These are phyloP conservation scores for Stenogyne calaminthoides DNA, from an alignment of 305 asterid genomes.

Conservation along the genomic window DNA sequence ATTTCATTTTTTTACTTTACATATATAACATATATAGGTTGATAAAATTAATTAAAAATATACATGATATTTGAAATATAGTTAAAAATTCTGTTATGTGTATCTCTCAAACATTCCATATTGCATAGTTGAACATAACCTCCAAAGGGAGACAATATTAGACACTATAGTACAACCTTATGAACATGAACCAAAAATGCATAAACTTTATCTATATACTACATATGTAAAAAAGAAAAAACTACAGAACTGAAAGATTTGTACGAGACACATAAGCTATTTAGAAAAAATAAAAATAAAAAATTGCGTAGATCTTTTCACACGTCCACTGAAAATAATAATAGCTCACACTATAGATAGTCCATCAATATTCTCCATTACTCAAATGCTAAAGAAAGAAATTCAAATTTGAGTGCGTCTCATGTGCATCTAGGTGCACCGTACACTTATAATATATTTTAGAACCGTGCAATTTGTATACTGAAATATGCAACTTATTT, in stretches of 20 bases:
- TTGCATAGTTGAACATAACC: neutral
- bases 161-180: neutral
- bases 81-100: neutral
- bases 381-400: neutral
- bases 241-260: neutral
- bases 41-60: too few relatives aligned
- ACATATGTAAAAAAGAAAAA: too few relatives aligned
- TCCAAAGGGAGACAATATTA: too few relatives aligned
- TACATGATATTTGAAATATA: too few relatives aligned
- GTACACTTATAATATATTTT: too few relatives aligned
- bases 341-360: neutral
- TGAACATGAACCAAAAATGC: neutral
- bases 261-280: neutral
- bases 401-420: too few relatives aligned
- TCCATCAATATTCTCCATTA: neutral
- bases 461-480: too few relatives aligned
- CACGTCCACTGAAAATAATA: neutral
- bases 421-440: too few relatives aligned
- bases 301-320: conserved; percentile 1
- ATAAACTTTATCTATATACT: too few relatives aligned
- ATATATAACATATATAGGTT: too few relatives aligned
- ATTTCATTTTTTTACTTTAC: too few relatives aligned
- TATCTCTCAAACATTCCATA: neutral
- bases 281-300: neutral
- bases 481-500: too few relatives aligned